Evolutionary conservation across 148 eudicot species (phyloP), one percentile per base, ranked within the genome.

Genomic region (Camellia granthamiana): DNA sequence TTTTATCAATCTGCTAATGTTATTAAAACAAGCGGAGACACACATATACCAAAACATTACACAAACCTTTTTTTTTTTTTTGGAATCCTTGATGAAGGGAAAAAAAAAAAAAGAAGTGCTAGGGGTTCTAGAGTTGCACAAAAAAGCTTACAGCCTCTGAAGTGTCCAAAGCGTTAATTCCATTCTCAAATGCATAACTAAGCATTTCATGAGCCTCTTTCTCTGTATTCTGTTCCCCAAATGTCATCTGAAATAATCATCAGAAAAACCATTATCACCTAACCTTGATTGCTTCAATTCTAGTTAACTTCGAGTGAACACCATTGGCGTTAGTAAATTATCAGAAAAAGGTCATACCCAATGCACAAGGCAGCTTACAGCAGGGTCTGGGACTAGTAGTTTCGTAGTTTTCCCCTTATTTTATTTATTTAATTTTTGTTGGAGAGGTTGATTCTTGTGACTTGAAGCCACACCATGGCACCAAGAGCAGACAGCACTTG

Each of bases 151-250:
- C 99, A 79, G 89, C 88, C 84, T 95, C 99, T 62, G 99, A 92
- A 80, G 97, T 89, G 79, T 95, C 97, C 74, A 95, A 61, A 80
- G 86, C 82, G 79, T 95, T 95, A 83, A 95, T 88, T 54, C 99
- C 99, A 73, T 84, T 87, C 43, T 95, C 97, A 81, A 88, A 92
- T 65, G 99, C 91, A 81, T 93, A 93, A 83, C 84, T 88, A 72
- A 95, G 97, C 54, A 91, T 90, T 47, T 93, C 92, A 77, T 95
- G 97, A 82, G 99, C 93, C 80, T 95, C 97, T 83, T 93, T 93
- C 88, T 95, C 99, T 56, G 99, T 92, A 72, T 93, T 95, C 83
- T 95, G 99, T 78, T 92, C 91, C 61, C 99, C 99, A 86, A 88
- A 95, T 54, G 99, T 93, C 99, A 95, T 93, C 98, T 95, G 91